Conservation (phyloP, 2,329 filamentous ascomycete genomes). For the Alternaria atra region DNA sequence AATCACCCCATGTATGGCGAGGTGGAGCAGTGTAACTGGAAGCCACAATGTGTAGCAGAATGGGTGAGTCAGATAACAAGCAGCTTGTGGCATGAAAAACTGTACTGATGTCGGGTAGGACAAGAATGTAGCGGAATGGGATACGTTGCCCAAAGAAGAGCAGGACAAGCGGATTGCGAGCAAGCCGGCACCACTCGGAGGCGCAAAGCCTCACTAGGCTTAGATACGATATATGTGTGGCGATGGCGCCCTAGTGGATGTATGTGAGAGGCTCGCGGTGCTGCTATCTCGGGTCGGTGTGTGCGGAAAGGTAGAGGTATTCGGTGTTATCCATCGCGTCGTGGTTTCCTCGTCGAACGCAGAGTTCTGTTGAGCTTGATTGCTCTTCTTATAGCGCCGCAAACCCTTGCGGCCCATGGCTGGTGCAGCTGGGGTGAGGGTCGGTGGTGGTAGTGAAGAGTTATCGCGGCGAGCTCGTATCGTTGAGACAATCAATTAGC, state of each 20-base stretch:
- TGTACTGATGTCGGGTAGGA: constrained; percentile 53
- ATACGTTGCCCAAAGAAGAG: constrained; percentile 66
- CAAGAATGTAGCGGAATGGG: constrained; percentile 68
- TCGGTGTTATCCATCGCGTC: not conserved
- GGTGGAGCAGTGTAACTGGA: constrained; percentile 77
- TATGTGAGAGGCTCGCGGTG: not conserved
- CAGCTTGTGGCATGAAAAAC: not conserved
- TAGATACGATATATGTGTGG: not conserved
- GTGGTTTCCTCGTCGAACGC: not conserved
- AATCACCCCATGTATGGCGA: constrained; percentile 74
- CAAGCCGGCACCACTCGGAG: constrained; percentile 32
- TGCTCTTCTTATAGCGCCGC: not conserved
- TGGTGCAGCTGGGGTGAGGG: not conserved
- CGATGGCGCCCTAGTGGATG: not conserved
- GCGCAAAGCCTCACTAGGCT: not conserved
- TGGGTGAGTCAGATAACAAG: constrained; percentile 56
- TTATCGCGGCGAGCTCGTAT: not conserved
- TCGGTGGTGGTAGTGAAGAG: not conserved
- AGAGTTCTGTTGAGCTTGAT: not conserved
- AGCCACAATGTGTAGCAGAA: constrained; percentile 67
- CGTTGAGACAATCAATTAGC: not conserved
- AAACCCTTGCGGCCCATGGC: not conserved
- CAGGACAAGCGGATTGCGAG: constrained; percentile 61
- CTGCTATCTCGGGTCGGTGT: not conserved
- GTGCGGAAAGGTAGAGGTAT: not conserved